Conservation (phyloP, 2,329 filamentous ascomycete genomes). For the Raffaelea ambrosiae region DNA sequence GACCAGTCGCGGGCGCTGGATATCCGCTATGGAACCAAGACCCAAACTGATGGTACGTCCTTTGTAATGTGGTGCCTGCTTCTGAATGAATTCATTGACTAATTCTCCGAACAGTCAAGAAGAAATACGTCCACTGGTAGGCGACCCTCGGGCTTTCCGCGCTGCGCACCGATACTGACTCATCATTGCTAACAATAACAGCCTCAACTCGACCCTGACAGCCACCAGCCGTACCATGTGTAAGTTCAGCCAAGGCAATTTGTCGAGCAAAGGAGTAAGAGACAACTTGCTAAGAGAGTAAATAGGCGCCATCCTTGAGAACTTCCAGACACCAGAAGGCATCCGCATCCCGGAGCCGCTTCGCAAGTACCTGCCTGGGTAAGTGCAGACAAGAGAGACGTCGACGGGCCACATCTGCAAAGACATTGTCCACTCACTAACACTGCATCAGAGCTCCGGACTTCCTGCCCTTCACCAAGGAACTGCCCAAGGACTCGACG, state of each 20-base stretch:
- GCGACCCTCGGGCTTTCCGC: too few relatives aligned
- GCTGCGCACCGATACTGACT: too few relatives aligned
- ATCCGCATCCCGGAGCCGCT: slow-evolving; percentile 74
- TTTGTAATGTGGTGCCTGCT: slow-evolving; percentile 14
- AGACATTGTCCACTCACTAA: too few relatives aligned
- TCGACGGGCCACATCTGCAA: background rate
- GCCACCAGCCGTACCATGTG: slow-evolving; percentile 40
- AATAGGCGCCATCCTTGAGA: slow-evolving; percentile 63
- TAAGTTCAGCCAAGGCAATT: slow-evolving; percentile 3
- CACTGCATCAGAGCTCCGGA: slow-evolving; percentile 49
- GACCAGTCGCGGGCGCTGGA: slow-evolving; percentile 88
- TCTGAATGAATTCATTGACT: background rate
- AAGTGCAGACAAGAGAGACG: background rate
- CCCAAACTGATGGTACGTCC: slow-evolving; percentile 55
- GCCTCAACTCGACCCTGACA: slow-evolving; percentile 55
- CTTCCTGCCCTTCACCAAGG: slow-evolving; percentile 82
- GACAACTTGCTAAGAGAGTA: background rate
- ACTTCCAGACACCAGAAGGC: slow-evolving; percentile 88
- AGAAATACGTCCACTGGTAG: slow-evolving; percentile 82
- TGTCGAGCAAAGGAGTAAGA: background rate
- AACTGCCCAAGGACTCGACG: slow-evolving; percentile 61
- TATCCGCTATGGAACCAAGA: slow-evolving; percentile 84
- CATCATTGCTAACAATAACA: slow-evolving; percentile 3
- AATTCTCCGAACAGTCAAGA: slow-evolving; percentile 38
- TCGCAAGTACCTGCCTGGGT: slow-evolving; percentile 80